A percentile compares a stretch with the other conserved stretches of the same genome.
Evolutionary conservation across 2,329 filamentous ascomycete species (phyloP).

Genomic region (Ascosphaera apis): DNA sequence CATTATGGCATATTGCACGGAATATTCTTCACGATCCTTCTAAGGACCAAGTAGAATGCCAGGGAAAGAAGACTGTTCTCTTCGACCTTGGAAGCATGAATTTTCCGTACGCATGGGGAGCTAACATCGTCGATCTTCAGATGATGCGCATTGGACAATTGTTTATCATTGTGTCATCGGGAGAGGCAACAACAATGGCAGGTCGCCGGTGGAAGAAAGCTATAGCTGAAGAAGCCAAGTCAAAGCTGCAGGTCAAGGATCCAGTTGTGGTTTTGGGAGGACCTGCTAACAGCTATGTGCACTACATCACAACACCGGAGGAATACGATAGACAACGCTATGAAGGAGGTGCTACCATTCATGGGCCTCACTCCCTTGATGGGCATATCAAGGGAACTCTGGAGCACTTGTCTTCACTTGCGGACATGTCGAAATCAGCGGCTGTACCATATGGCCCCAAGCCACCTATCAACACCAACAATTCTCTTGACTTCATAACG

Average conservation of each 20-base stretch:
- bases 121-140: constrained; percentile 81
- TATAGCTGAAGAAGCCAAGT: constrained; percentile 31
- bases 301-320: constrained; percentile 58
- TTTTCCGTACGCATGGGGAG: constrained; percentile 63
- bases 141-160: constrained; percentile 64
- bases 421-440: constrained; percentile 18
- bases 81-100: constrained; percentile 69
- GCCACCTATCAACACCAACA: constrained; percentile 57
- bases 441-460: constrained; percentile 30
- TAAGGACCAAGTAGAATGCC: constrained; percentile 48
- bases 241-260: constrained; percentile 25
- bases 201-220: constrained; percentile 67
- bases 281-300: constrained; percentile 75
- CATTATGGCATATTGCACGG: constrained; percentile 59
- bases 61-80: constrained; percentile 61
- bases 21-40: constrained; percentile 48
- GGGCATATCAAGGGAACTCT: constrained; percentile 75
- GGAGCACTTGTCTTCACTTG: constrained; percentile 45
- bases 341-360: constrained; percentile 83
- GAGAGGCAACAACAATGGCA: constrained; percentile 82
- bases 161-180: constrained; percentile 61
- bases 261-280: constrained; percentile 68
- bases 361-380: constrained; percentile 57
- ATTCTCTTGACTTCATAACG: constrained; percentile 58
- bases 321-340: constrained; percentile 73